These are phyloP conservation scores for Raphanus sativus DNA, from an alignment of 345 rosid species.

Conservation along the genomic window DNA sequence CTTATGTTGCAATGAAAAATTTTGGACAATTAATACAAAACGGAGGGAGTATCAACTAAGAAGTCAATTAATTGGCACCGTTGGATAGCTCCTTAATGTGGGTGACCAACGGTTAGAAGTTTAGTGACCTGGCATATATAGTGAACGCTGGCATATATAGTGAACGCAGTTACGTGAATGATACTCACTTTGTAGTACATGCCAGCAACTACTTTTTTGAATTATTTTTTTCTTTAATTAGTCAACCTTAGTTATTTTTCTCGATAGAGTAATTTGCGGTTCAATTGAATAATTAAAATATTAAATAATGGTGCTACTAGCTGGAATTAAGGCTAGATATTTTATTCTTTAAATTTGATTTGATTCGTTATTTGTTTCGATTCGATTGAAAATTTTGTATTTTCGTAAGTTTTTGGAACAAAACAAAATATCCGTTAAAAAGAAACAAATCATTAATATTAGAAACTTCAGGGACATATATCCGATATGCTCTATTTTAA, in stretches of 20 bases:
- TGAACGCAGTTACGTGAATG: background rate
- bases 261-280: background rate
- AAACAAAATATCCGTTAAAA: too few species aligned
- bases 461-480: too few species aligned
- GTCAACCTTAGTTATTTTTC: constrained; percentile 25
- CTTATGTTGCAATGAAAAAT: too few species aligned
- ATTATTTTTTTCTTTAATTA: background rate
- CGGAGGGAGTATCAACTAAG: too few species aligned
- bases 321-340: background rate
- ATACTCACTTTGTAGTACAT: background rate
- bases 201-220: constrained; percentile 19
- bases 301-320: background rate
- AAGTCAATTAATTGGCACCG: background rate
- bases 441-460: too few species aligned
- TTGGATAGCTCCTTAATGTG: background rate
- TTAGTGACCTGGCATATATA: background rate
- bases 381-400: too few species aligned
- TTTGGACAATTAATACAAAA: too few species aligned
- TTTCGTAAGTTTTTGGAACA: too few species aligned
- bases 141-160: background rate
- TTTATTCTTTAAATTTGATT: background rate
- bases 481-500: too few species aligned
- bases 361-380: too few species aligned
- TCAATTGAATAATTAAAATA: background rate
- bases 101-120: constrained; percentile 8